Evolutionary conservation across 805 yeast genomes (phyloP), one percentile per base, ranked within the genome.

Genomic region (Zygosaccharomyces lentus): DNA sequence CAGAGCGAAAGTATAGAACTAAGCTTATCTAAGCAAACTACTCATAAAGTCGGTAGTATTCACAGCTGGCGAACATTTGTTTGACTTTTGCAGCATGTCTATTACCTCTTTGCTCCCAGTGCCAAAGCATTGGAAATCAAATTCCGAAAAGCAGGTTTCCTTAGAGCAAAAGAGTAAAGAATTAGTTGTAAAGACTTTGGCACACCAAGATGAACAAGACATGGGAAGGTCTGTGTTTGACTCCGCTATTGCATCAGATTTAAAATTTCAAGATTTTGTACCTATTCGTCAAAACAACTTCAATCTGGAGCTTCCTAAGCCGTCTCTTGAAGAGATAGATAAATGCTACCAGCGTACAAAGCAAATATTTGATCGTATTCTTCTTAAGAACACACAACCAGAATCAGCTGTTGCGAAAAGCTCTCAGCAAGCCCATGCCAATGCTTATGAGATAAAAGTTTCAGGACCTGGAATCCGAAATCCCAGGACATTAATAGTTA

Each of bases 401-500:
- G 64, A 67, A 2, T 40, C 46, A 2, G 34, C 54, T 3, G 29
- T 16, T 2, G 32, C 38, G 15, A 41, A 39, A 29, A 67, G 63
- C 32, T 56, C 65, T 10, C 48, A 45, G 4, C 55, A 58, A 25
- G 56, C 54, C 1, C 50, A 61, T 10, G 52, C 56, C 5, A 69
- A 70, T 30, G 65, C 81, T 0, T 69, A 74, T 2, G 77, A 67
- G 54, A 65, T 75, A 27, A 66, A 71, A 35, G 56, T 72, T 6
- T 67, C 68, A 37, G 58, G 67, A 15, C 52, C 69, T 8, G 52
- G 58, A 4, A 57, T 57, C 10, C 55, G 51, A 6, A 60, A 58
- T 35, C 70, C 70, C 48, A 65, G 87, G 46, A 67, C 74, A 3
- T 75, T 89, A 23, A 81, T 81, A 55, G 79, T 90, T 35, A 80